Evolutionary conservation across 2,329 filamentous ascomycete species (phyloP).

Genomic region (Penicillium verrucosum): DNA sequence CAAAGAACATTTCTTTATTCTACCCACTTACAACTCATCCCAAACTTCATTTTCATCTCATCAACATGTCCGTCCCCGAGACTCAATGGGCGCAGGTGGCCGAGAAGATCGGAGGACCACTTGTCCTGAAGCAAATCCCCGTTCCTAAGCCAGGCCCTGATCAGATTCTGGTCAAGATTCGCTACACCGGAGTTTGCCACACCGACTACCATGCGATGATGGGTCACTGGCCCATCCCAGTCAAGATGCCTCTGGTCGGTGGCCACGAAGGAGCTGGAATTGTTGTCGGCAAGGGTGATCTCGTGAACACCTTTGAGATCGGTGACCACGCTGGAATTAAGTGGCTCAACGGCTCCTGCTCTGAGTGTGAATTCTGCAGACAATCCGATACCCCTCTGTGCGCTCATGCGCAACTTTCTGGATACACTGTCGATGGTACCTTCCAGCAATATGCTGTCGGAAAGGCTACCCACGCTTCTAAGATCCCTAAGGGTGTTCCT

Average conservation of each 20-base stretch:
- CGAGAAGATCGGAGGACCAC: constrained; percentile 72
- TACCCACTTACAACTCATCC: neutral
- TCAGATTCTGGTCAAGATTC: constrained; percentile 87
- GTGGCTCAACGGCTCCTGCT: constrained; percentile 85
- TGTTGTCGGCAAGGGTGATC: constrained; percentile 70
- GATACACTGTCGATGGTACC: constrained; percentile 86
- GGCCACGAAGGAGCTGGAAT: constrained; percentile 73
- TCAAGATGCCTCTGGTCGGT: constrained; percentile 80
- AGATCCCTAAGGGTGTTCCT: constrained; percentile 71
- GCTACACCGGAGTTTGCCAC: constrained; percentile 87
- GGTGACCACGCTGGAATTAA: constrained; percentile 82
- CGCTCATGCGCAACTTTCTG: constrained; percentile 68
- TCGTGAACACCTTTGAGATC: constrained; percentile 71
- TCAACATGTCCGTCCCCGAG: constrained; percentile 57
- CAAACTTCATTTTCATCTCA: neutral
- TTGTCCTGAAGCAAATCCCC: constrained; percentile 58
- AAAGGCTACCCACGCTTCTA: constrained; percentile 79
- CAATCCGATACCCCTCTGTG: constrained; percentile 78
- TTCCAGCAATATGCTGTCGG: constrained; percentile 92
- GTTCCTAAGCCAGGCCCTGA: constrained; percentile 77
- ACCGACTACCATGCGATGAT: constrained; percentile 78
- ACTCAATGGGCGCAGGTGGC: constrained; percentile 92
- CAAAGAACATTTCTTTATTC: neutral
- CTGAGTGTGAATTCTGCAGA: constrained; percentile 77
- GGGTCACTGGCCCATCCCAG: constrained; percentile 80